These are phyloP conservation scores for Hypericum androsaemum DNA, from an alignment of 345 rosid genomes.

Conservation along the genomic window DNA sequence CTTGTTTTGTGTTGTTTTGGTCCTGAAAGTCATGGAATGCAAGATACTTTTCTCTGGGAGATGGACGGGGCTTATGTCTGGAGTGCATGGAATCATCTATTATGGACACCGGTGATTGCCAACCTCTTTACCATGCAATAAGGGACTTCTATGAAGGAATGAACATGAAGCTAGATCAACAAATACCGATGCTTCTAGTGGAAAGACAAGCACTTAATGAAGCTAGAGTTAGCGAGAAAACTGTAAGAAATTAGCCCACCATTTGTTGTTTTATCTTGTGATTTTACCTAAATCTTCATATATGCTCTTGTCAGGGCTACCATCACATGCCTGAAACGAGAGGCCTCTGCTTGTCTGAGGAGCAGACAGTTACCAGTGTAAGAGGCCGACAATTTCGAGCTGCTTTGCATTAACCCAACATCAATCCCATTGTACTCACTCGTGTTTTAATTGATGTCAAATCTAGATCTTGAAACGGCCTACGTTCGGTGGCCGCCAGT, in stretches of 20 bases:
- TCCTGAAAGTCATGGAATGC: constrained; percentile 47
- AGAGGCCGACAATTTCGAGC: constrained; percentile 12
- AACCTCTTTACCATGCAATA: constrained; percentile 80
- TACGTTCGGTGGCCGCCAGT: constrained; percentile 49
- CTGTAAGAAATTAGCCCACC: constrained; percentile 29
- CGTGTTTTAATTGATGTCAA: not conserved
- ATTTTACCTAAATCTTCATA: not conserved
- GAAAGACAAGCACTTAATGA: constrained; percentile 93
- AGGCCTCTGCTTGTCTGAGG: constrained; percentile 94
- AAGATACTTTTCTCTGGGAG: constrained; percentile 55
- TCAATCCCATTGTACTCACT: not conserved
- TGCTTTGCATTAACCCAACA: no score
- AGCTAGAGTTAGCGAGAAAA: constrained; percentile 82
- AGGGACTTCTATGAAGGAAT: constrained; percentile 92
- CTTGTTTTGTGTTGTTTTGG: not conserved
- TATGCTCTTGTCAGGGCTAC: constrained; percentile 42
- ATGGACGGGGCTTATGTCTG: constrained; percentile 71
- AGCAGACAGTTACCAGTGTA: constrained; percentile 89
- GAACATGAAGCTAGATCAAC: constrained; percentile 81
- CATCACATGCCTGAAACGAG: constrained; percentile 97
- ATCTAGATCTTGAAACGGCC: constrained; percentile 55
- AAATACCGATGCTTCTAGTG: constrained; percentile 94
- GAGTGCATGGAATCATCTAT: constrained; percentile 95
- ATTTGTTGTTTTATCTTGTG: not conserved
- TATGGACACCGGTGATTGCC: constrained; percentile 93